Conservation (phyloP, 2,329 filamentous ascomycete genomes). For the Neofusicoccum parvum region DNA sequence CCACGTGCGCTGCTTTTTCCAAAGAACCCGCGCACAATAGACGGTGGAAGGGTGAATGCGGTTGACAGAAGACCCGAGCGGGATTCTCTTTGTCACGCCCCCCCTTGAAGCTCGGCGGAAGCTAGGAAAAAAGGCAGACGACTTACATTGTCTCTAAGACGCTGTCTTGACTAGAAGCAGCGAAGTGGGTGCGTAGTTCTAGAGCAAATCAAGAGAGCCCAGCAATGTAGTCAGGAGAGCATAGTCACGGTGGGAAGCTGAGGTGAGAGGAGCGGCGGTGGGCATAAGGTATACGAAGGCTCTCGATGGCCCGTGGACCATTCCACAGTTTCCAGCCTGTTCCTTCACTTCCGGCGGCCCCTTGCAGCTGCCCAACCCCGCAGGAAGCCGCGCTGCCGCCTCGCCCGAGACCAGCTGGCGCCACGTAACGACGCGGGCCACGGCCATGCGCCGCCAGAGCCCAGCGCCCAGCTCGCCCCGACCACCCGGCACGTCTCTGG, state of each 20-base stretch:
- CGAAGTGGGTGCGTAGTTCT: not conserved
- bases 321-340: slow-evolving; percentile 9
- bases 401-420: not conserved
- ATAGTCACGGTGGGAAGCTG: not conserved
- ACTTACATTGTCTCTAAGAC: not conserved
- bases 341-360: slow-evolving; percentile 5
- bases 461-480: not conserved
- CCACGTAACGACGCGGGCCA: not conserved
- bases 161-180: not conserved
- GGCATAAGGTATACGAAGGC: slow-evolving; percentile 5
- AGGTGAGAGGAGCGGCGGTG: not conserved
- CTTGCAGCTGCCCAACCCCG: slow-evolving; percentile 17
- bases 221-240: too few relatives aligned
- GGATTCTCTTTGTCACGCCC: not conserved
- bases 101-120: not conserved
- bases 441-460: not conserved
- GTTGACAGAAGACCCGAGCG: not conserved
- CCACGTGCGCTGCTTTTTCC: not conserved
- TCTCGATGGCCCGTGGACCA: not conserved
- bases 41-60: not conserved
- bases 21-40: not conserved
- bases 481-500: not conserved
- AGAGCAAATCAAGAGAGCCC: not conserved
- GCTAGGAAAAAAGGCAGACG: not conserved
- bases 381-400: not conserved